Percentiles rank a stretch among this genome's conserved stretches.
These are phyloP conservation scores for Metschnikowia borealis DNA, from an alignment of 805 yeast species.

Conservation along the genomic window DNA sequence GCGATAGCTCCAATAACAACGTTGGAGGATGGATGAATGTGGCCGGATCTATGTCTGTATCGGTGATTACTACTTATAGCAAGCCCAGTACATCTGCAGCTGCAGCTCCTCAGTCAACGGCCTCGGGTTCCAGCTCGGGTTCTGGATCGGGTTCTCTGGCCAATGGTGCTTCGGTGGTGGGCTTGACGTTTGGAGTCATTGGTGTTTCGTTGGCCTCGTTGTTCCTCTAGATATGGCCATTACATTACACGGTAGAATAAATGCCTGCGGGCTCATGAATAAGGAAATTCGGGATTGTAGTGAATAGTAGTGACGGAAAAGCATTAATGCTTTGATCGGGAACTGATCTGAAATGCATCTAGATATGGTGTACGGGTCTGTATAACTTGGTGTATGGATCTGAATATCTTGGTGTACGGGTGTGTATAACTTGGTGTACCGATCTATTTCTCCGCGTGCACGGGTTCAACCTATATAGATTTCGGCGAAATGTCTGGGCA, in stretches of 20 bases:
- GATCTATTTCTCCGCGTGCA: no score
- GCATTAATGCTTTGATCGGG: no score
- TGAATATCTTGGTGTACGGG: background rate
- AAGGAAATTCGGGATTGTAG: no score
- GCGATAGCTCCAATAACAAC: constrained; percentile 14
- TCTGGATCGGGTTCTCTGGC: no score
- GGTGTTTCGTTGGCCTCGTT: background rate
- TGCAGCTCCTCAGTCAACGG: background rate
- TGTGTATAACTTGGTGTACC: no score
- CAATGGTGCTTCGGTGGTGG: background rate
- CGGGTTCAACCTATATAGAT: no score
- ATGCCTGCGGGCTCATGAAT: no score
- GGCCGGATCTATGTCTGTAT: constrained; percentile 19
- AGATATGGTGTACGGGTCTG: no score
- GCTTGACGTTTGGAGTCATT: background rate
- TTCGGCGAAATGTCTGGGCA: no score
- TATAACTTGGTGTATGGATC: no score
- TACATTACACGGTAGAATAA: background rate
- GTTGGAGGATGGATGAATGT: constrained; percentile 10
- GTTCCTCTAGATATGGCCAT: background rate
- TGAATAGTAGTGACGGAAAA: no score
- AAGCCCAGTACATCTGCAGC: constrained; percentile 20
- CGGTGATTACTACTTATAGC: constrained; percentile 32
- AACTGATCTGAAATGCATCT: no score
- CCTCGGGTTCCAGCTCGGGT: constrained; percentile 1